Evolutionary conservation across 2,329 filamentous ascomycete species (phyloP).

Genomic region (Alternaria viburni): DNA sequence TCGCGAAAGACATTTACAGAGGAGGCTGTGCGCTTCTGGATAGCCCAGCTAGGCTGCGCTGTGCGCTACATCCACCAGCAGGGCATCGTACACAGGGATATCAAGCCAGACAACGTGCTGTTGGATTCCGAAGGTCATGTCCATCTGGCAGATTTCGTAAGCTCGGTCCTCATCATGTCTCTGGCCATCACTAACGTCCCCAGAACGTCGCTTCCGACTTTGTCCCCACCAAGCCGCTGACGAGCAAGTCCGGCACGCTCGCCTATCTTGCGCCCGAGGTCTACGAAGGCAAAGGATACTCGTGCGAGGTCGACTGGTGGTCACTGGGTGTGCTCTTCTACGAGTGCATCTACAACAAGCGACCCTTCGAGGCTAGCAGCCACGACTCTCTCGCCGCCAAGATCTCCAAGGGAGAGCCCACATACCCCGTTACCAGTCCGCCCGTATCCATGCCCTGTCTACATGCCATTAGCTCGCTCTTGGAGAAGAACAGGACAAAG

Average conservation of each 20-base stretch:
- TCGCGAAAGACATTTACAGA: constrained; percentile 98
- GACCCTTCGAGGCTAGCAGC: constrained; percentile 89
- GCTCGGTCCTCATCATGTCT: constrained; percentile 42
- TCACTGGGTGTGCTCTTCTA: constrained; percentile 98
- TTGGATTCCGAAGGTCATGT: constrained; percentile 68
- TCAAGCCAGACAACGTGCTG: constrained; percentile 53
- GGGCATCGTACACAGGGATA: constrained; percentile 52
- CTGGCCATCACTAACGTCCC: constrained; percentile 44
- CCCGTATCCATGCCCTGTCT: constrained; percentile 87
- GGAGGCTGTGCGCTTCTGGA: constrained; percentile 96
- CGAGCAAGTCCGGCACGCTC: constrained; percentile 94
- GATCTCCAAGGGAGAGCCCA: constrained; percentile 81
- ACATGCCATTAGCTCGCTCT: constrained; percentile 82
- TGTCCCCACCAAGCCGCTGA: constrained; percentile 78
- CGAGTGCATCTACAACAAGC: constrained; percentile 99
- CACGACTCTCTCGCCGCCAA: constrained; percentile 80
- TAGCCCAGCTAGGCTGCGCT: constrained; percentile 90
- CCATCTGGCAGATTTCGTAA: constrained; percentile 95
- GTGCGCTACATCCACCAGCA: constrained; percentile 62
- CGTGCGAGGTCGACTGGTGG: constrained; percentile 96
- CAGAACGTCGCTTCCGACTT: constrained; percentile 98
- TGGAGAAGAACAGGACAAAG: constrained; percentile 79
- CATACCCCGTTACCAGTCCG: constrained; percentile 90
- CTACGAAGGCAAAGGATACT: constrained; percentile 88
- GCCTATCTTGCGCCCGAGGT: constrained; percentile 97